Evolutionary conservation across 148 eudicot species (phyloP).

Genomic region (Vaccinium darrowii): DNA sequence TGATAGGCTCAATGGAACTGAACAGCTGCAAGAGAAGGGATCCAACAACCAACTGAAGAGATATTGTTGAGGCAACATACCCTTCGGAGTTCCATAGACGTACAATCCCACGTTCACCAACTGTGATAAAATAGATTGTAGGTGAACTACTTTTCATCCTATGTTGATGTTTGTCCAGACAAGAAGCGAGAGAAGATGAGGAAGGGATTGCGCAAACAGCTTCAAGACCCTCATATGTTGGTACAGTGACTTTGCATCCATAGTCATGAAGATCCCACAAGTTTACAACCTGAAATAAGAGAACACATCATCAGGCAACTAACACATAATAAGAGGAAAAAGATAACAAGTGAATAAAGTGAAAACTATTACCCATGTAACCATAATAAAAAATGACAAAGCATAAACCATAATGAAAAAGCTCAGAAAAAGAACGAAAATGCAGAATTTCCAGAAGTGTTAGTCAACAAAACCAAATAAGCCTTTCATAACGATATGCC

Average conservation of each 20-base stretch:
- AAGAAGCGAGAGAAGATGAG: conserved; percentile 50
- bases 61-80: conserved; percentile 33
- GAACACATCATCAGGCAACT: conserved; percentile 1
- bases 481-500: background rate
- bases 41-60: background rate
- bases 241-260: conserved; percentile 53
- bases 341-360: background rate
- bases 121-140: conserved; percentile 66
- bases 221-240: conserved; percentile 78
- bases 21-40: conserved; percentile 7
- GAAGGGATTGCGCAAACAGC: conserved; percentile 64
- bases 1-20: background rate
- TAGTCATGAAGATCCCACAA: conserved; percentile 85
- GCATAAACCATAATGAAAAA: background rate
- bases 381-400: background rate
- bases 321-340: background rate
- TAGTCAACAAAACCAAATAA: background rate
- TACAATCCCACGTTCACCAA: conserved; percentile 94
- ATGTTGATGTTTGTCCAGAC: conserved; percentile 32
- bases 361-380: background rate
- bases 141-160: conserved; percentile 41
- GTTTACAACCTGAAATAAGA: conserved; percentile 70
- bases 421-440: background rate
- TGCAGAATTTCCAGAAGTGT: background rate
- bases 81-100: conserved; percentile 89